A percentile compares a stretch with the other conserved stretches of the same genome.
Evolutionary conservation across 1,284 basidiomycete species (phyloP).

Genomic region (Cryptococcus sp.): DNA sequence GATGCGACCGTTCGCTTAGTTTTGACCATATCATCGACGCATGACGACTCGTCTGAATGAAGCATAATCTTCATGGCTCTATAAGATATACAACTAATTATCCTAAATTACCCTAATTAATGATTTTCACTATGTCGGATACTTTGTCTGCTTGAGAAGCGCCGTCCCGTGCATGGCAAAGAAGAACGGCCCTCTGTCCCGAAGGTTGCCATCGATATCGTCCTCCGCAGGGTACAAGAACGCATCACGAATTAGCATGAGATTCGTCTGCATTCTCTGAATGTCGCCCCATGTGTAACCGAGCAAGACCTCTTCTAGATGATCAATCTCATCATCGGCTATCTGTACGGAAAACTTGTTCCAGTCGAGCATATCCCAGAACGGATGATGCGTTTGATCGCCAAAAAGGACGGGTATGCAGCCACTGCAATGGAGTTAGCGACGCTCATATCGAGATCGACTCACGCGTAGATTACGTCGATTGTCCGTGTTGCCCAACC

Average conservation of each 20-base stretch:
- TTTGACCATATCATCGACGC: too few relatives aligned
- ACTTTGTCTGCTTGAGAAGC: conserved; percentile 35
- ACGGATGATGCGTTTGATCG: conserved; percentile 47
- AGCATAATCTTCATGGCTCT: too few relatives aligned
- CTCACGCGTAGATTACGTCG: conserved; percentile 48
- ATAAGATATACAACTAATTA: background rate
- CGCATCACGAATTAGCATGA: conserved; percentile 51
- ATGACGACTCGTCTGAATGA: too few relatives aligned
- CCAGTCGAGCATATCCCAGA: conserved; percentile 52
- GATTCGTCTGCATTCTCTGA: conserved; percentile 42
- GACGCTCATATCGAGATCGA: background rate
- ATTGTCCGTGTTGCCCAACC: conserved; percentile 44
- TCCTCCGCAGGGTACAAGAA: conserved; percentile 47
- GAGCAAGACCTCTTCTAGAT: conserved; percentile 44
- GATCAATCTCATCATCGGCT: conserved; percentile 40
- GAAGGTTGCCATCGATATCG: conserved; percentile 19
- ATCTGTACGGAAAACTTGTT: conserved; percentile 46
- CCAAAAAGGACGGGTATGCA: conserved; percentile 53
- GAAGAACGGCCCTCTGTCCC: conserved; percentile 36
- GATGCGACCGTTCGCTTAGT: too few relatives aligned
- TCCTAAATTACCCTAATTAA: background rate
- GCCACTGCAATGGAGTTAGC: conserved; percentile 22
- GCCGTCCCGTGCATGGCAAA: conserved; percentile 43
- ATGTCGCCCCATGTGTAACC: conserved; percentile 36
- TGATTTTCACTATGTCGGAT: conserved; percentile 16